Base-by-base conservation (phyloP, 2,329 filamentous ascomycete species). In the Endoconidiophora polonica region DNA sequence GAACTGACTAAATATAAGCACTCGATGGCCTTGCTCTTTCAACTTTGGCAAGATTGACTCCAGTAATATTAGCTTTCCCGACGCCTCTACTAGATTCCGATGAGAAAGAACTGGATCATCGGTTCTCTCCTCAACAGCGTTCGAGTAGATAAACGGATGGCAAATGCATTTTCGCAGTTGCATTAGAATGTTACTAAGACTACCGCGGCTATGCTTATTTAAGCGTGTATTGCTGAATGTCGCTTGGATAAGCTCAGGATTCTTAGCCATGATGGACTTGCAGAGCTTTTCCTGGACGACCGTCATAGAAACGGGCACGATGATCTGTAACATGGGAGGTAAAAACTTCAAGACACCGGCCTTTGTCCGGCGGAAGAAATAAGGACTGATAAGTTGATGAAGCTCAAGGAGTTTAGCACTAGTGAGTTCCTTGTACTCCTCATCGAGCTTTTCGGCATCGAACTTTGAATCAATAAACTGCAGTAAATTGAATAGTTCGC, bases 1-100 rank as follows among this genome's bases (percentile, higher is more conserved):
- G 56, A 96, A 98, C 60, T 98, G 91, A 60, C 87, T 95, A 65
- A 98, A 98, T 33, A 98, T 84, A 18, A 98, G 70, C 0, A 96
- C 88, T 3, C 91, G 77, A 61, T 98, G 88, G 0, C 90, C 90
- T 22, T 83, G 77, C 58, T 86, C 81, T 57, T 81, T 77, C 0
- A 98, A 72, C 62, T 88, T 94, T 0, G 90, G 88, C 2, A 98
- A 72, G 71, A 98, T 83, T 7, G 87, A 66, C 56, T 90, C 79
- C 1, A 98, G 68, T 4, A 98, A 68, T 53, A 90, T 73, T 4
- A 98, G 74, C 63, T 98, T 98, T 1, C 85, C 78, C 4, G 87
- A 93, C 0, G 93, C 93, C 58, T 94, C 88, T 1, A 98, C 76
- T 2, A 98, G 71, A 59, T 94, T 94, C 23, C 79, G 77, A 59